These are phyloP conservation scores for Zoysia matrella DNA, from an alignment of 202 grass and related monocot species.

Conservation along the genomic window DNA sequence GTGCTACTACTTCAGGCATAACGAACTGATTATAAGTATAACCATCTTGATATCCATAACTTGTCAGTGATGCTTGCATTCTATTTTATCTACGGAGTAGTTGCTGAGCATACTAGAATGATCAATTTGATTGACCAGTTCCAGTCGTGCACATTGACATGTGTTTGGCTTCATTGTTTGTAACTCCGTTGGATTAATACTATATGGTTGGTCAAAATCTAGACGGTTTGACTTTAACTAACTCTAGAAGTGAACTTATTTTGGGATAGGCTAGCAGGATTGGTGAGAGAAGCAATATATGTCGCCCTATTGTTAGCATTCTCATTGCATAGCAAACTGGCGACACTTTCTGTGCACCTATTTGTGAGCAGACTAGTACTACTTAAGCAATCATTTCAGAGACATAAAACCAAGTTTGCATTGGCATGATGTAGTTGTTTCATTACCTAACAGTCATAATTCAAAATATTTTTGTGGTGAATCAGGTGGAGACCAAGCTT, in stretches of 20 bases:
- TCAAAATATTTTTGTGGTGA: constrained; percentile 16
- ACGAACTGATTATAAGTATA: not conserved
- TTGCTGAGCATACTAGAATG: not conserved
- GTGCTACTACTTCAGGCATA: constrained; percentile 27
- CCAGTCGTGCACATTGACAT: not conserved
- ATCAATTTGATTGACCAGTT: not conserved
- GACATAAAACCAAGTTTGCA: not conserved
- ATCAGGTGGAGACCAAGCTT: constrained; percentile 97
- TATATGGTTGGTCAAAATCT: no score
- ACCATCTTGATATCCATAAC: not conserved
- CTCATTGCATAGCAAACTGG: not conserved
- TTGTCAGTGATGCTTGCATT: not conserved
- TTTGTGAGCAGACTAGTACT: not conserved
- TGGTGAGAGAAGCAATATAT: not conserved
- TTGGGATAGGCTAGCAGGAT: not conserved
- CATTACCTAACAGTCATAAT: not conserved
- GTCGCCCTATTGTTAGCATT: not conserved
- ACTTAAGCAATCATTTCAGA: not conserved
- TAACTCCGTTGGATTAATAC: not conserved
- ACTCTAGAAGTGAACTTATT: no score
- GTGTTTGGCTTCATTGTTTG: not conserved
- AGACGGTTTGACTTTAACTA: no score
- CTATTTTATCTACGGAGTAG: not conserved
- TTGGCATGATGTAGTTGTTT: constrained; percentile 1
- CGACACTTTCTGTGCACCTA: not conserved